These are phyloP conservation scores for Pestalotiopsis sp. DNA, from an alignment of 2,329 filamentous ascomycete genomes.

Conservation along the genomic window DNA sequence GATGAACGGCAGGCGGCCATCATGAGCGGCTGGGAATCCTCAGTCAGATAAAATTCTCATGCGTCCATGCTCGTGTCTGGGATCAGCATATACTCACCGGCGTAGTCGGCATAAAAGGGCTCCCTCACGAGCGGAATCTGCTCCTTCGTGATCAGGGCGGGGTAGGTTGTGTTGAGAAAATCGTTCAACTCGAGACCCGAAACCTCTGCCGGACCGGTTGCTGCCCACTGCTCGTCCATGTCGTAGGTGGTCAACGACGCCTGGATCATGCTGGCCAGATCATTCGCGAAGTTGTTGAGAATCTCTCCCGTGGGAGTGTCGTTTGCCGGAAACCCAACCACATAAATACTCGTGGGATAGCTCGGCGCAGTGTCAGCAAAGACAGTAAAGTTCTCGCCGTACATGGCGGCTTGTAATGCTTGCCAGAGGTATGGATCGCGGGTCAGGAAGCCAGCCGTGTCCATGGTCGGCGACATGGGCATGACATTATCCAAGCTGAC, in stretches of 20 bases:
- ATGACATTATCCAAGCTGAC: no score
- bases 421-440: background rate
- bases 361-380: constrained; percentile 20
- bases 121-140: constrained; percentile 38
- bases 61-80: background rate
- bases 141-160: constrained; percentile 39
- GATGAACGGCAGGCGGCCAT: constrained; percentile 38
- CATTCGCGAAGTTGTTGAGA: constrained; percentile 29
- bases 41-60: background rate
- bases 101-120: constrained; percentile 42
- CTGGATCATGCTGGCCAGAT: constrained; percentile 29
- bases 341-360: constrained; percentile 34
- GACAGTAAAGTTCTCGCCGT: constrained; percentile 35
- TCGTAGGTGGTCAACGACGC: constrained; percentile 17
- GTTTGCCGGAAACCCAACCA: constrained; percentile 28
- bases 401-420: constrained; percentile 27
- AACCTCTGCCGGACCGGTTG: constrained; percentile 22
- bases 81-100: constrained; percentile 13
- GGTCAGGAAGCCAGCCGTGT: background rate
- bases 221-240: background rate
- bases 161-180: constrained; percentile 36
- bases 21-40: constrained; percentile 23
- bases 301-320: constrained; percentile 20
- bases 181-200: constrained; percentile 30
- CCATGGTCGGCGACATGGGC: background rate